These are phyloP conservation scores for Pseudogymnoascus sp. DNA, from an alignment of 2,329 filamentous ascomycete species.

Conservation along the genomic window DNA sequence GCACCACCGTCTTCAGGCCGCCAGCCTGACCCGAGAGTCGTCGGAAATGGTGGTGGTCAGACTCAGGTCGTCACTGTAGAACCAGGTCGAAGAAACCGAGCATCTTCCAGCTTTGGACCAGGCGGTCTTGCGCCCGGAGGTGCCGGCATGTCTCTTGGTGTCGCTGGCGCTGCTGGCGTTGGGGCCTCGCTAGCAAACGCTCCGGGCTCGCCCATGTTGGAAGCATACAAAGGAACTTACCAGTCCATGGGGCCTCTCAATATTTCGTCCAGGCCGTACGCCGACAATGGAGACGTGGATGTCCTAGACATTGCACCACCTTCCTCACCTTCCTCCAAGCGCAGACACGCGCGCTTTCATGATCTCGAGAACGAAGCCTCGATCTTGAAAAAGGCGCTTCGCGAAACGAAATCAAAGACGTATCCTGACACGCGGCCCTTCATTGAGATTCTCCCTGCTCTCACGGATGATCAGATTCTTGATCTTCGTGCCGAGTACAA, in stretches of 20 bases:
- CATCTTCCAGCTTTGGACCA: conserved; percentile 20
- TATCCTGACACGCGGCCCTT: conserved; percentile 63
- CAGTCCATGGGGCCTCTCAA: conserved; percentile 80
- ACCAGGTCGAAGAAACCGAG: conserved; percentile 21
- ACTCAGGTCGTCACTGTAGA: conserved; percentile 26
- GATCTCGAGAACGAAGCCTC: conserved; percentile 74
- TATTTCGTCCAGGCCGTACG: conserved; percentile 39
- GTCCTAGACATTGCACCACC: conserved; percentile 41
- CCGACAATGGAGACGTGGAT: conserved; percentile 40
- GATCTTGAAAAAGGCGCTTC: conserved; percentile 66
- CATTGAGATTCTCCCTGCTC: conserved; percentile 73
- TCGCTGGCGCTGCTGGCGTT: conserved; percentile 24
- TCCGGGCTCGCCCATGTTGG: conserved; percentile 76
- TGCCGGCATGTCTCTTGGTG: conserved; percentile 19
- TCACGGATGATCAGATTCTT: conserved; percentile 83
- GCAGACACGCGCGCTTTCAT: conserved; percentile 68
- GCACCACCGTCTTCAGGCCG: not conserved
- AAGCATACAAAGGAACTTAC: conserved; percentile 89
- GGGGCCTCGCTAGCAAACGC: conserved; percentile 44
- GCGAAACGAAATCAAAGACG: conserved; percentile 47
- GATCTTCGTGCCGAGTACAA: conserved; percentile 87
- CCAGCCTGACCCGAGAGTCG: conserved; percentile 17
- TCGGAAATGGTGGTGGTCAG: conserved; percentile 12
- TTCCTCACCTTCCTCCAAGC: conserved; percentile 46
- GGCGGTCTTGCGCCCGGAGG: conserved; percentile 24